phyloP scores from a whole-genome alignment of 164 flowering plant species.

The Tetracentron sinense region DNA sequence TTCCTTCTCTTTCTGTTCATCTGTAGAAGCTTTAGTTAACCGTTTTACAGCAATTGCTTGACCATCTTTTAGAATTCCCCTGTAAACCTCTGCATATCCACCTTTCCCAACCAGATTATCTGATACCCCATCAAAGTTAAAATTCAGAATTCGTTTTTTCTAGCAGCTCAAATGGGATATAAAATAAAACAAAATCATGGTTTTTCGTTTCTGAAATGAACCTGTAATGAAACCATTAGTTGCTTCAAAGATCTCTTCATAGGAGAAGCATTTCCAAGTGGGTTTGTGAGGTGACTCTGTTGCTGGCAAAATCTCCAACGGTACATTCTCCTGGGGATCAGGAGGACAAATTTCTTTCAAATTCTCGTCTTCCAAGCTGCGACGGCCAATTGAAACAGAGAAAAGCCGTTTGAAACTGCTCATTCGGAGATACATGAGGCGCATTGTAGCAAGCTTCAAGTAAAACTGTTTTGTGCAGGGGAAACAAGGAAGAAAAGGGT shows the following conservation, averaged over 20 bases:
- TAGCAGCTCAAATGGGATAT: neutral
- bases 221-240: conserved; percentile 75
- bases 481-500: neutral
- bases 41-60: conserved; percentile 78
- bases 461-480: neutral
- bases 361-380: conserved; percentile 31
- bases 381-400: conserved; percentile 40
- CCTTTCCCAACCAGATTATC: conserved; percentile 90
- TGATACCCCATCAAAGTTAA: conserved; percentile 26
- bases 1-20: conserved; percentile 82
- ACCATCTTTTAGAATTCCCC: conserved; percentile 57
- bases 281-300: conserved; percentile 42
- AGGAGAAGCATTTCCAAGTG: conserved; percentile 87
- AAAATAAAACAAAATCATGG: neutral
- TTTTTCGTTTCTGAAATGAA: conserved; percentile 12
- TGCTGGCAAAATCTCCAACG: conserved; percentile 11
- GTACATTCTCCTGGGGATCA: conserved; percentile 2
- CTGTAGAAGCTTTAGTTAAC: conserved; percentile 46
- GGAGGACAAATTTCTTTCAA: conserved; percentile 6
- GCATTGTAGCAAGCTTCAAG: conserved; percentile 16
- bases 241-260: conserved; percentile 65
- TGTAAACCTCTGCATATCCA: conserved; percentile 94
- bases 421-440: conserved; percentile 18
- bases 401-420: conserved; percentile 72
- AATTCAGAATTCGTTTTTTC: no score